A percentile compares a stretch with the other conserved stretches of the same genome.
These are phyloP conservation scores for Paraphaeosphaeria minitans DNA, from an alignment of 2,329 filamentous ascomycete genomes.

Conservation along the genomic window DNA sequence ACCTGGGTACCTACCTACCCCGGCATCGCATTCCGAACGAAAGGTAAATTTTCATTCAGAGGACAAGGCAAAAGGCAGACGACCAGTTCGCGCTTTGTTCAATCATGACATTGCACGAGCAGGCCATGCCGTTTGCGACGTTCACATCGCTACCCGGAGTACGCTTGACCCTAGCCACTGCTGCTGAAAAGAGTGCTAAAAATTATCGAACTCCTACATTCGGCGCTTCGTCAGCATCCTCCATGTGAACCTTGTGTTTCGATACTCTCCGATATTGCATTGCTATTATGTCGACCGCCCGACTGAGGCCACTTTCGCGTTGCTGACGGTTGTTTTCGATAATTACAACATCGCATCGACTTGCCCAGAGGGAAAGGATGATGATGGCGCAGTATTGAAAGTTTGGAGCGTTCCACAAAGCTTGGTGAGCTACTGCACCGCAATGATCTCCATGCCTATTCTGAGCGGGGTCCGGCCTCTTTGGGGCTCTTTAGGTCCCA, in stretches of 20 bases:
- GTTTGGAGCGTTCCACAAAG: conserved; percentile 18
- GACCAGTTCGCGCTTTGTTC: background rate
- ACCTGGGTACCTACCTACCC: no score
- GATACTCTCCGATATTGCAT: conserved; percentile 22
- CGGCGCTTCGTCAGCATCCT: conserved; percentile 20
- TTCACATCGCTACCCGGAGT: background rate
- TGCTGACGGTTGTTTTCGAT: background rate
- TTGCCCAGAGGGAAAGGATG: conserved; percentile 12
- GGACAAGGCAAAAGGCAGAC: background rate
- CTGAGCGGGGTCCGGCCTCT: background rate
- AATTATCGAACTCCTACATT: conserved; percentile 13
- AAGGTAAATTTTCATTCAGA: background rate
- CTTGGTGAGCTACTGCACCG: conserved; percentile 18
- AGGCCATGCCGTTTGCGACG: background rate
- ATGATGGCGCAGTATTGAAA: conserved; percentile 17
- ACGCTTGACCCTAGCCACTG: background rate
- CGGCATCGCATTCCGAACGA: background rate
- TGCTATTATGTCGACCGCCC: background rate
- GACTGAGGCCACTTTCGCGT: conserved; percentile 3
- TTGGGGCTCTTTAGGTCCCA: conserved; percentile 8
- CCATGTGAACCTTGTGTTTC: background rate
- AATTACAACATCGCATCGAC: background rate
- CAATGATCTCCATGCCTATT: conserved; percentile 6
- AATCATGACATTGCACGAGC: background rate
- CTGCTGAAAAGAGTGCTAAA: background rate